These are phyloP conservation scores for Phytopythium ostracodes DNA, from an alignment of 352 stramenopile species.

Conservation along the genomic window DNA sequence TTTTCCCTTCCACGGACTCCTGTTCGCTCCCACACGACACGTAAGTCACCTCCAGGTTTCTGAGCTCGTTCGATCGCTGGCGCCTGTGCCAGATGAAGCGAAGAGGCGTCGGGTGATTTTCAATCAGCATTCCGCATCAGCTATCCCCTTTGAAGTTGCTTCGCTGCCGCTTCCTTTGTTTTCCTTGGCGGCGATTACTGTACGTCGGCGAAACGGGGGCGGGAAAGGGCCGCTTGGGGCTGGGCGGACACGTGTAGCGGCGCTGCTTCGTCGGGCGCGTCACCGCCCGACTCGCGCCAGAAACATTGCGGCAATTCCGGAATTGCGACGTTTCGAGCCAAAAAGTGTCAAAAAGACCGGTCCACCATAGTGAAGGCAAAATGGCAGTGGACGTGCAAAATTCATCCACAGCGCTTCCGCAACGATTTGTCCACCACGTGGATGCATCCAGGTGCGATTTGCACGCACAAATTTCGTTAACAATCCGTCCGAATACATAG, in stretches of 20 bases:
- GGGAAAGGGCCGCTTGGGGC: background rate
- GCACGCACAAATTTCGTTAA: too few species aligned
- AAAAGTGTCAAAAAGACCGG: background rate
- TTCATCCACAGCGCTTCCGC: too few species aligned
- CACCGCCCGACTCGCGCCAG: background rate
- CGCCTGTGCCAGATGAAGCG: background rate
- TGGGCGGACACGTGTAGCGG: background rate
- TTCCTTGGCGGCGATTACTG: conserved; percentile 1
- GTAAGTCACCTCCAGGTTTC: too few species aligned
- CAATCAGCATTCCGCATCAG: background rate
- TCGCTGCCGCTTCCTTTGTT: background rate
- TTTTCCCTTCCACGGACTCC: background rate
- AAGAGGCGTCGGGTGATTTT: background rate
- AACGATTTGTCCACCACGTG: too few species aligned
- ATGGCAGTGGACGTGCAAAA: too few species aligned
- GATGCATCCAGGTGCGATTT: too few species aligned
- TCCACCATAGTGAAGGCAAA: too few species aligned
- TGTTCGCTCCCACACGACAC: background rate
- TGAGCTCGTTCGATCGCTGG: background rate
- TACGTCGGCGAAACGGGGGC: background rate
- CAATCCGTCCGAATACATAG: too few species aligned
- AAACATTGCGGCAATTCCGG: background rate
- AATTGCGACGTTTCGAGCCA: background rate
- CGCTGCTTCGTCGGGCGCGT: conserved; percentile 11
- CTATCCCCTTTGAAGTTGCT: conserved; percentile 7